phyloP scores from a whole-genome alignment of 78 protist genomes.

The Emiliania huxleyi region DNA sequence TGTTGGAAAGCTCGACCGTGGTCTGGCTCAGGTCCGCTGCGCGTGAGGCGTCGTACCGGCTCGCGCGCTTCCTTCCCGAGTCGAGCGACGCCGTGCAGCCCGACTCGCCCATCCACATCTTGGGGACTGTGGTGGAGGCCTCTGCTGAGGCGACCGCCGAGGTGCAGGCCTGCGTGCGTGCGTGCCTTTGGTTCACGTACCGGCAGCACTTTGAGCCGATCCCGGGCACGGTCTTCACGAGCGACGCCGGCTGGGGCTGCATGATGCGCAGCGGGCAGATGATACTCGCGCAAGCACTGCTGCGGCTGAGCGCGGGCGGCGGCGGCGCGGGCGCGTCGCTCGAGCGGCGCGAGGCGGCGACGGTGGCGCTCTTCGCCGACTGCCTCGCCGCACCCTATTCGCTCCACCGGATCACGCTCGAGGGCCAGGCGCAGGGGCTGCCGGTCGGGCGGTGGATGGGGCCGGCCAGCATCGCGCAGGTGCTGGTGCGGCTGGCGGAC shows the following conservation, averaged over 20 bases:
- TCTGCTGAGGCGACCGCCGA: background rate
- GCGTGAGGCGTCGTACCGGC: background rate
- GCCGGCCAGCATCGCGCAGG: background rate
- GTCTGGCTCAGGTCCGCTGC: background rate
- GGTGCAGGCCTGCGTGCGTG: background rate
- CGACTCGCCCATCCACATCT: background rate
- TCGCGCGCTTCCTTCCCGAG: background rate
- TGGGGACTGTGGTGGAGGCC: background rate
- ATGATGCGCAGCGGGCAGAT: conserved; percentile 49
- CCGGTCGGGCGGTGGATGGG: background rate
- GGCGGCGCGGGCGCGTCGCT: background rate
- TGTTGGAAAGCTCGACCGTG: no score
- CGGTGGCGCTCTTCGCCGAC: background rate
- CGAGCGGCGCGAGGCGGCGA: background rate
- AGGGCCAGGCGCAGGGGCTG: background rate
- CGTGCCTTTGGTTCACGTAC: conserved; percentile 24
- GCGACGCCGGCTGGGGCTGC: conserved; percentile 56
- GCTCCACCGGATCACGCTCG: background rate
- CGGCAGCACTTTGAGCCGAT: background rate
- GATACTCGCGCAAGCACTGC: conserved; percentile 7
- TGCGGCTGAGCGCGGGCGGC: background rate
- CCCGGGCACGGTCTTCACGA: background rate
- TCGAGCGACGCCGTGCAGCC: background rate
- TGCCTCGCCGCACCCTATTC: background rate
- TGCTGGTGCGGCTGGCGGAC: background rate